Percentiles rank a stretch among this genome's conserved stretches.
Conservation (phyloP, 2,329 filamentous ascomycete genomes). For the Arthrobotrys sinensis region DNA sequence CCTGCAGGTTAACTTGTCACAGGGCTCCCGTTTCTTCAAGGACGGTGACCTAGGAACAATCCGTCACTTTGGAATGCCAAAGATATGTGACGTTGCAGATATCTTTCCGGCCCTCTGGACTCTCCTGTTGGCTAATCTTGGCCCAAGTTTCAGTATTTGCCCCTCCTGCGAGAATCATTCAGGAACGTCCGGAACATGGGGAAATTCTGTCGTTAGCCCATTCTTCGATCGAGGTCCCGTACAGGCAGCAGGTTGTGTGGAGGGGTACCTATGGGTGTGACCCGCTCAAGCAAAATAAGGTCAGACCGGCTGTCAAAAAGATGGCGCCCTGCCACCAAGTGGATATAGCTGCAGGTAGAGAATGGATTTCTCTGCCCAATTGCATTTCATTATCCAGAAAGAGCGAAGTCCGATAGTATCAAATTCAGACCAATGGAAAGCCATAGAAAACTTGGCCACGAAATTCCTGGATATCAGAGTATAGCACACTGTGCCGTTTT, state of each 20-base stretch:
- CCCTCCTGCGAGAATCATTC: background rate
- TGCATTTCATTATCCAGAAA: background rate
- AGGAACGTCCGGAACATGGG: background rate
- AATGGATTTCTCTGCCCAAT: background rate
- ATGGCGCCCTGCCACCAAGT: slow-evolving; percentile 2
- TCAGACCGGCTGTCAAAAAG: background rate
- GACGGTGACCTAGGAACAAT: background rate
- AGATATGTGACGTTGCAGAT: slow-evolving; percentile 18
- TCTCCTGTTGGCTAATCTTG: background rate
- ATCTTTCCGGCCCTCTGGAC: background rate
- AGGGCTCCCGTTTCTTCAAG: background rate
- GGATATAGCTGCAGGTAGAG: slow-evolving; percentile 1
- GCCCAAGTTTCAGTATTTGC: slow-evolving; percentile 1
- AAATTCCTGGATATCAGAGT: background rate
- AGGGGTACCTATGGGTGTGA: background rate
- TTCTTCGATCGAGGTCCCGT: background rate
- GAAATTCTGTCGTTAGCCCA: background rate
- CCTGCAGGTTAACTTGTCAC: slow-evolving; percentile 1
- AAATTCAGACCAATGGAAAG: background rate
- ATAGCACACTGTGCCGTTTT: background rate
- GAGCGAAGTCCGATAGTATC: slow-evolving; percentile 2
- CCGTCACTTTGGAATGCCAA: background rate
- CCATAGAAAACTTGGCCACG: background rate
- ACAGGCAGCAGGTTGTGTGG: background rate
- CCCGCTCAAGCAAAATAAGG: background rate